Conservation (phyloP, 345 rosid species). For the Viola odorata region DNA sequence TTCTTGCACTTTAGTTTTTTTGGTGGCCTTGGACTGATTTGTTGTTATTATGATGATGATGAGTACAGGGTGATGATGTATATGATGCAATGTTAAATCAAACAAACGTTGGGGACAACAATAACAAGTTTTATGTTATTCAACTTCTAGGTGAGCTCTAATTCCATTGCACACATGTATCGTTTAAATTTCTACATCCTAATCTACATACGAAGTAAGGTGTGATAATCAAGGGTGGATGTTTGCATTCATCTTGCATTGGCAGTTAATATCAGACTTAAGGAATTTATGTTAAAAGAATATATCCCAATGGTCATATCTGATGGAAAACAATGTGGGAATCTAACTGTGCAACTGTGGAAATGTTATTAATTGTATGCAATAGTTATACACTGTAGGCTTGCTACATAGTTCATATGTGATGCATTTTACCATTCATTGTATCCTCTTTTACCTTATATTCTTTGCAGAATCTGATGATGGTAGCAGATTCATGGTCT, state of each 20-base stretch:
- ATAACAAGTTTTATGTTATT: constrained; percentile 75
- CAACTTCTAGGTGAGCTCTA: constrained; percentile 64
- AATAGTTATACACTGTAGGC: not conserved
- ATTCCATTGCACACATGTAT: constrained; percentile 2
- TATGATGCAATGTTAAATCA: constrained; percentile 88
- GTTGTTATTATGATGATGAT: constrained; percentile 6
- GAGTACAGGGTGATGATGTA: constrained; percentile 54
- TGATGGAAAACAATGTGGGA: not conserved
- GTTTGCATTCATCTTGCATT: no score
- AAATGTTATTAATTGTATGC: not conserved
- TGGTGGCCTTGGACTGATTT: not conserved
- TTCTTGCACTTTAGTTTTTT: not conserved
- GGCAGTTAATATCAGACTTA: no score
- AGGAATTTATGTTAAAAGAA: no score
- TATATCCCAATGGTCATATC: not conserved
- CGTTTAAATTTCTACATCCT: constrained; percentile 2
- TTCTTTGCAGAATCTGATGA: constrained; percentile 66
- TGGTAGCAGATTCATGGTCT: constrained; percentile 54
- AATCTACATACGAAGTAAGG: not conserved
- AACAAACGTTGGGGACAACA: constrained; percentile 66
- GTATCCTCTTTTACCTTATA: not conserved
- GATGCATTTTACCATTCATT: not conserved
- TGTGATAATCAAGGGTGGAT: no score
- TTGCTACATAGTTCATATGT: no score
- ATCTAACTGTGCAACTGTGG: not conserved